These are phyloP conservation scores for Linnemannia zychae DNA, from an alignment of 192 early-diverging fungal genomes.

Conservation along the genomic window DNA sequence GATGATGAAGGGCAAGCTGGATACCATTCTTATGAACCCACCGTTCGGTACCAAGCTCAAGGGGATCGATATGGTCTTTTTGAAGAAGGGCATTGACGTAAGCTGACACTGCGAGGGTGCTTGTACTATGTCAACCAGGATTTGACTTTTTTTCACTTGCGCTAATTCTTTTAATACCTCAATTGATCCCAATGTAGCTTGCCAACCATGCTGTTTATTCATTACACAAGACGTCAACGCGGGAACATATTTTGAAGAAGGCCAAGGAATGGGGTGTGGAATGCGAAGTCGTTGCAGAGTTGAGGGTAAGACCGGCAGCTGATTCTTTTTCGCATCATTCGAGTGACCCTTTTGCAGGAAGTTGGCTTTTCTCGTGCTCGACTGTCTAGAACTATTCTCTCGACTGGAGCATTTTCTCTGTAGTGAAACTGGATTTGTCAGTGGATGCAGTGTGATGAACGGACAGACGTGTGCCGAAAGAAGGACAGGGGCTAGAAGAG, in stretches of 20 bases:
- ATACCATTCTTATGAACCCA: constrained; percentile 88
- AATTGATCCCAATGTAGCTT: constrained; percentile 50
- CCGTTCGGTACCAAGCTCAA: constrained; percentile 88
- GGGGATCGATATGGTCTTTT: constrained; percentile 80
- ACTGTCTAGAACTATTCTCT: neutral
- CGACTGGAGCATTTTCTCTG: neutral
- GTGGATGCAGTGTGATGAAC: neutral
- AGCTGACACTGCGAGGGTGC: neutral
- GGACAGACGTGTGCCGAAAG: neutral
- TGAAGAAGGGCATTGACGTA: constrained; percentile 78
- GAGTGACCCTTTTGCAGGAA: neutral
- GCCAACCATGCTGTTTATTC: constrained; percentile 79
- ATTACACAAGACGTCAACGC: constrained; percentile 83
- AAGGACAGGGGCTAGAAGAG: neutral
- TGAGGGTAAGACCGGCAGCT: constrained; percentile 62
- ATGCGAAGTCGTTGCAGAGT: constrained; percentile 80
- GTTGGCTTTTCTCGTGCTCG: no score
- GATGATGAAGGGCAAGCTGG: constrained; percentile 66
- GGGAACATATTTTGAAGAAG: constrained; percentile 78
- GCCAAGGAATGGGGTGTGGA: constrained; percentile 79
- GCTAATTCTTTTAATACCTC: neutral
- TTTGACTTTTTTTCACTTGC: neutral
- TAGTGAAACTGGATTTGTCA: neutral
- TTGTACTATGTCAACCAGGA: no score
- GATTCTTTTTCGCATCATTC: neutral